Base-by-base conservation (phyloP, 345 rosid genomes). In the Barbarea vulgaris region DNA sequence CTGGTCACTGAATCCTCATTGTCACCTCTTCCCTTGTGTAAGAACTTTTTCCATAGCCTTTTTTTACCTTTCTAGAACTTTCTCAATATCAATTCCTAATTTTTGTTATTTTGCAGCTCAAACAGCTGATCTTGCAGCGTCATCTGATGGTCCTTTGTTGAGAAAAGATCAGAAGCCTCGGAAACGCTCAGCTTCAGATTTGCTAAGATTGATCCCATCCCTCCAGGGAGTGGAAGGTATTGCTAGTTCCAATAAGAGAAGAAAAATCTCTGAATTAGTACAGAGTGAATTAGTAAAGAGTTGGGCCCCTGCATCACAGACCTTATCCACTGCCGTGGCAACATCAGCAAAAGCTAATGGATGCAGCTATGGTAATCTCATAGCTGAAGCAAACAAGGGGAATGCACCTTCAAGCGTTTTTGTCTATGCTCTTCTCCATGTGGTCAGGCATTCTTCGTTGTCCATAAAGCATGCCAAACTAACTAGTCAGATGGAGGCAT, bases 341-440 rank as follows among this genome's bases (percentile, higher is more conserved):
- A 56, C 77, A 57, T 75, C 84, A 47, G 60, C 77, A 24, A 89
- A 87, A 81, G 69, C 64, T 67, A 79, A 76, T 77, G 87, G 81
- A 63, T 88, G 79, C 82, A 89, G 89, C 84, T 95, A 87, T 54
- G 95, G 89, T 31, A 70, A 79, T 76, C 96, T 96, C 77, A 78
- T 93, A 76, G 89, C 96, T 69, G 99, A 93, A 85, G 97, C 97
- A 76, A 96, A 87, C 79, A 96, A 83, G 77, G 99, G 99, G 56
- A 96, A 91, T 71, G 89, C 83, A 55, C 91, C 96, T 69, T 86
- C 95, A 27, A 83, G 93, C 73, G 79, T 89, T 70, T 96, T 91
- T 77, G 85, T 93, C 70, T 88, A 93, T 64, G 93, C 97, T 51
- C 90, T 96, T 70, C 93, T 89, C 75, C 97, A 91, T 13, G 96